Evolutionary conservation across 768 basidiomycete genomes (phyloP), one percentile per base, ranked within the genome.

Genomic region (Paxillus involutus): DNA sequence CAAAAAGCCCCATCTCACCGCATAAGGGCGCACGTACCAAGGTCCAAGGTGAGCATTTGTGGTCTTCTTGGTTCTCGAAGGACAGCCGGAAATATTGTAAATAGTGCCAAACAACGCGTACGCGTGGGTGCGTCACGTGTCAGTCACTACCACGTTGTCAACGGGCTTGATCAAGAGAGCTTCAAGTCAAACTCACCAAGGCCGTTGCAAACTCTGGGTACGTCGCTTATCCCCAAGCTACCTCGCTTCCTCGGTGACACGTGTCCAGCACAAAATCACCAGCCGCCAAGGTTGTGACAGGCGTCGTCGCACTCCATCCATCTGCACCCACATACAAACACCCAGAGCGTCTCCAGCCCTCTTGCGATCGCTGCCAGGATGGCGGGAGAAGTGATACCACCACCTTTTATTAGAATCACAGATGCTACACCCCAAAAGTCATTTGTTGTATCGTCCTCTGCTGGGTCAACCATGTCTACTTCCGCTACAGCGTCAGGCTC

Each of bases 391-490:
- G 30, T 14, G 26, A 26, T 32, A 3, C 8, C 17, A 41, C 37
- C 39, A 30, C 48, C 45, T 26, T 41, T 29, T 30, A 58, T 61
- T 39, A 54, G 41, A 30, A 56, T 62, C 11, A 63, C 56, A 1
- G 53, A 59, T 43, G 64, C 60, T 2, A 68, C 67, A 6, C 67
- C 67, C 16, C 53, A 44, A 21, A 69, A 56, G 51, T 41, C 53
- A 11, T 29, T 42, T 10, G 21, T 9, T 3, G 8, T 29, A 1
- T 24, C 17, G 9, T 13, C 36, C 2, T 32, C 13, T 9, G 9
- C 42, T 1, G 52, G 10, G 7, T 19, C 24, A 17, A 47, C 41
- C 4, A 62, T 51, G 6, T 51, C 57, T 13, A 47, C 58, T 21
- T 50, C 35, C n/a, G 7, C 30, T 4, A 54, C 53, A 0, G 45